Evolutionary conservation across 768 basidiomycete genomes (phyloP), one percentile per base, ranked within the genome.

Genomic region (Clavulina sp.): DNA sequence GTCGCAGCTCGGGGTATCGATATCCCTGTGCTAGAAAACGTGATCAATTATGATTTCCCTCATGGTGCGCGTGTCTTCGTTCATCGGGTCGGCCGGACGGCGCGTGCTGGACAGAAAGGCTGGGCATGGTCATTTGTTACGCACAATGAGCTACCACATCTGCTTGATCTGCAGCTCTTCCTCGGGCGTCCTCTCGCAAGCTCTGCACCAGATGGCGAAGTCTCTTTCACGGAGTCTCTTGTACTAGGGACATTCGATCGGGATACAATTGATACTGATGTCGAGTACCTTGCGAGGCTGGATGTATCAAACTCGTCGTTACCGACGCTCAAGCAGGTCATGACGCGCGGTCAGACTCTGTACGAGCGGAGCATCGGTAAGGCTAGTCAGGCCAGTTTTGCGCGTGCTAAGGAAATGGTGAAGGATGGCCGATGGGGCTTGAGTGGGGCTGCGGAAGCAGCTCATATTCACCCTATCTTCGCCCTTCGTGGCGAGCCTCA

Each of bases 1-100:
- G 89, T 99, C 36, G 95, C 95, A 19, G 95, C 95, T 13, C 83
- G 95, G 57, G 95, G 95, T 60, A 88, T 99, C 58, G 95, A 99
- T 66, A 92, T 99, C 31, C 95, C 95, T 3, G 74, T 96, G 36
- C 74, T 99, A 55, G 88, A 92, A 62, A 86, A 97, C 61, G 95
- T 99, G 31, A 72, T 99, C 64, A 99, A 99, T 64, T 99, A 92
- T 64, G 95, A 99, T 60, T 96, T 99, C 58, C 95, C 95, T 0
- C 83, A 88, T 54, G 88, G 92, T 23, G 78, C 89, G 1, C 72
- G 92, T 52, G 80, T 95, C 7, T 99, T 96, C 58, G 80, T 99
- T 0, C 95, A 99, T 65, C 84, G 95, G 53, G 93, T 97, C 23
- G 95, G 95, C 43, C 78, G 95, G 54, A 96, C 95, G 3, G 95